A percentile compares a stretch with the other conserved stretches of the same genome.
These are phyloP conservation scores for Rhazya stricta DNA, from an alignment of 257 asterid genomes.

Conservation along the genomic window DNA sequence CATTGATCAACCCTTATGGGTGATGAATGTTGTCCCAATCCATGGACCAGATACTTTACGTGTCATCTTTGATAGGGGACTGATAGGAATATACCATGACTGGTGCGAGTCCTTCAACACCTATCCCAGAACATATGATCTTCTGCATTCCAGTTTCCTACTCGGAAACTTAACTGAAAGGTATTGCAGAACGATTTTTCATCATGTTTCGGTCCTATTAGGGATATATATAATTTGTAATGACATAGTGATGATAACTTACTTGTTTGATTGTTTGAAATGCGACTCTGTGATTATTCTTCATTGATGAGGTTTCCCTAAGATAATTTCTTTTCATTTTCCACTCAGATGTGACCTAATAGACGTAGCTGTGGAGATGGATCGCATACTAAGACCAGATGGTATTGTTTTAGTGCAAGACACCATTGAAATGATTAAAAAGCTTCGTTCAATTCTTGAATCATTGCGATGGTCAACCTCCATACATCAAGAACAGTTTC, in stretches of 20 bases:
- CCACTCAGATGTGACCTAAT: constrained; percentile 67
- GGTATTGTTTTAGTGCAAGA: constrained; percentile 87
- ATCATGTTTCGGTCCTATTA: not conserved
- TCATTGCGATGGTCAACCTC: constrained; percentile 78
- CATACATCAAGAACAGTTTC: constrained; percentile 66
- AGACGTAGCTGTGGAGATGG: constrained; percentile 75
- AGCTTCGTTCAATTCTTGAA: constrained; percentile 48
- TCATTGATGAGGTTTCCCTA: not conserved
- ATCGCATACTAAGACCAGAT: constrained; percentile 77
- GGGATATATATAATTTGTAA: not conserved
- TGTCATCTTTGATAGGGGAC: constrained; percentile 77
- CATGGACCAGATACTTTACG: constrained; percentile 68
- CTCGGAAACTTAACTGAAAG: constrained; percentile 62
- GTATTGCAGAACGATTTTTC: constrained; percentile 29
- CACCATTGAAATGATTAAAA: constrained; percentile 41
- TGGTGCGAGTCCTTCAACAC: constrained; percentile 96
- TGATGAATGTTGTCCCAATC: constrained; percentile 81
- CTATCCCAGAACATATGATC: constrained; percentile 89
- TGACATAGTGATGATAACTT: not conserved
- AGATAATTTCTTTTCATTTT: not conserved
- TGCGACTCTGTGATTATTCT: not conserved
- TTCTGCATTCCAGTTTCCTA: constrained; percentile 83
- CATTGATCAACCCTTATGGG: constrained; percentile 60
- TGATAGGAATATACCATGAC: constrained; percentile 88
- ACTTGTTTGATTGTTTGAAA: not conserved